Base-by-base conservation (phyloP, 2,329 filamentous ascomycete genomes). In the Paecilomyces sp. region DNA sequence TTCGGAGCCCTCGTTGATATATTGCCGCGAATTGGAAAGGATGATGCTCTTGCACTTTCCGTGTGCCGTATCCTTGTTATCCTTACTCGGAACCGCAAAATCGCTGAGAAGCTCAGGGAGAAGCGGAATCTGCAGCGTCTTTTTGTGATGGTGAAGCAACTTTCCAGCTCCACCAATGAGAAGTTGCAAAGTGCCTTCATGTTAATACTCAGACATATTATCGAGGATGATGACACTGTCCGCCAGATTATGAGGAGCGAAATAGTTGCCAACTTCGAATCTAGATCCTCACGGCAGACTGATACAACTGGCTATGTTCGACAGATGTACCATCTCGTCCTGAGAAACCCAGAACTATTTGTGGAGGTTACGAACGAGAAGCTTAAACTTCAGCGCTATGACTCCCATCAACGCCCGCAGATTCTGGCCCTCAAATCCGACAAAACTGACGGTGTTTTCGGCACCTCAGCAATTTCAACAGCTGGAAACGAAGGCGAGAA, bases 121-220 rank as follows among this genome's bases (percentile, higher is more conserved):
- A 96, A 92, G 78, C 89, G 88, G 70, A 95, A 96, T 67, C 81
- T 99, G 55, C 90, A 94, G 70, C 85, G 91, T 30, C 80, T 99
- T 24, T 97, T 99, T 74, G 85, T 97, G 57, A 96, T 97, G 90
- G 87, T 93, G 60, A 96, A 95, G 73, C 93, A 97, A 72, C 84
- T 97, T 61, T 88, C 91, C 22, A 90, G 89, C 28, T 83, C 87
- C 31, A 89, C 90, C 6, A 90, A 91, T 31, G 85, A 89, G 58
- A 88, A 88, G 58, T 83, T 99, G 9, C 85, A 88, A 62, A 83
- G 83, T 62, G 83, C 88, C 60, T 88, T 96, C 67, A 88, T 97
- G 83, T 84, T 93, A 12, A 88, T 97, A 57, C 79, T 99, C 52
- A 88, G 95, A 50, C 94, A 99, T 70, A 88, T 99, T 64, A 85